Base-by-base conservation (phyloP, 768 basidiomycete genomes). In the Chiua virens region DNA sequence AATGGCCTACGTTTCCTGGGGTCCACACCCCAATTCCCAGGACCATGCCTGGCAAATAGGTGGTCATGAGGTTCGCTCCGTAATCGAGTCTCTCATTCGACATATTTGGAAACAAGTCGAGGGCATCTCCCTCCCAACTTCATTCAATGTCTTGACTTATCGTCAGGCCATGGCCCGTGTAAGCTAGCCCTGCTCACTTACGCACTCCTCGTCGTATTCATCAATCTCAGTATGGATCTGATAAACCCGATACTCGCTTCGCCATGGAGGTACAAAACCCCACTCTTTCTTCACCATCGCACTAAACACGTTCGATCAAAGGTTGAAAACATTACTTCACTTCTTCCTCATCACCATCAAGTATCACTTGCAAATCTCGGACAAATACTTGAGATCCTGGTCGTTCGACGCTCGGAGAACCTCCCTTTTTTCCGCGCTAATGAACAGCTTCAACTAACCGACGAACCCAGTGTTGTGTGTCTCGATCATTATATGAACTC, bases 1-100 rank as follows among this genome's bases (percentile, higher is more conserved):
- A 72, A 95, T 97, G 89, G 92, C 89, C 3, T 98, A 89, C 71
- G 86, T 95, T 17, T 87, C 87, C 8, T 97, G 95, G 85, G 87
- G 86, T 43, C 57, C 62, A 4, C 48, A 51, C 15, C 9, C 18
- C 10, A 10, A 43, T 17, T 45, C 64, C 39, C 56, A 63, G 28
- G 35, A 50, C 30, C 70, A 79, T 50, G 52, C 55, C 10, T 98
- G 95, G 95, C 76, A 83, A 46, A 95, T 98, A 47, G 95, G 95
- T 21, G 94, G 92, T 17, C 67, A 66, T 22, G 84, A 97, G 75
- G 85, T 98, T 38, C 85, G 90, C 65, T 74, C 82, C 55, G 78
- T 90, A 38, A 79, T 92, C 41, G 91, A 98, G 73, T 77, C 74
- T 9, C 69, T 97, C 49, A 76, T 96, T 39, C 80, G 75, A 63